Evolutionary conservation across 805 yeast species (phyloP), one percentile per base, ranked within the genome.

Genomic region (Hanseniaspora meyeri): DNA sequence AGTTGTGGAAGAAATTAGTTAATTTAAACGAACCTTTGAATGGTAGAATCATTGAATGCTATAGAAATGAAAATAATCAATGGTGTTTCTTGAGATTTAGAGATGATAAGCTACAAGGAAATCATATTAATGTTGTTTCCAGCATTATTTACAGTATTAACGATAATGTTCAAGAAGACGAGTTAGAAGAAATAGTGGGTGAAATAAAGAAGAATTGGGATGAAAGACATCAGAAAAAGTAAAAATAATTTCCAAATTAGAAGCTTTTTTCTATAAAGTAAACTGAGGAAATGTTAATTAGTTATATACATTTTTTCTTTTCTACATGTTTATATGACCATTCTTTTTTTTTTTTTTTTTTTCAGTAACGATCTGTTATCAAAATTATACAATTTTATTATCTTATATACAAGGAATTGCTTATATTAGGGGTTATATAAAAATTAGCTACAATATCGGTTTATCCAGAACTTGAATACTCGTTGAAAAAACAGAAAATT

Each of bases 1-100:
- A 79, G 40, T 91, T 89, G 63, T 91, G 97, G 97, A 83, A 81
- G 47, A 72, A 76, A 49, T 68, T 89, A 63, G 89, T 88, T 65
- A 70, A 64, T 2, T 67, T 83, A 29, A 76, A 79, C 16, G 90
- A 91, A 68, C 96, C 97, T 0, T 75, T 93, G 52, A 87, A 91
- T 64, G 95, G 90, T 24, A 75, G 97, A 59, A 80, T 95, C 34
- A 90, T 83, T 1, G 99, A 93, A 68, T 88, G 93, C 60, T 76
- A 85, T 55, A 79, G 82, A 65, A 85, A 82, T 59, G 71, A 72
- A 27, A 75, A 77, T 49, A 83, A 84, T 3, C 78, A 76, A 48
- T 93, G 98, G 98, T 80, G 80, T 59, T 75, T 87, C 73, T 68
- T 91, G 57, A 75, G 99, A 59, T 93, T 91, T 68, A 77, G 99